Evolutionary conservation across 371 early-diverging fungal genomes (phyloP), one percentile per base, ranked within the genome.

Genomic region (Conidiobolus incongruus): DNA sequence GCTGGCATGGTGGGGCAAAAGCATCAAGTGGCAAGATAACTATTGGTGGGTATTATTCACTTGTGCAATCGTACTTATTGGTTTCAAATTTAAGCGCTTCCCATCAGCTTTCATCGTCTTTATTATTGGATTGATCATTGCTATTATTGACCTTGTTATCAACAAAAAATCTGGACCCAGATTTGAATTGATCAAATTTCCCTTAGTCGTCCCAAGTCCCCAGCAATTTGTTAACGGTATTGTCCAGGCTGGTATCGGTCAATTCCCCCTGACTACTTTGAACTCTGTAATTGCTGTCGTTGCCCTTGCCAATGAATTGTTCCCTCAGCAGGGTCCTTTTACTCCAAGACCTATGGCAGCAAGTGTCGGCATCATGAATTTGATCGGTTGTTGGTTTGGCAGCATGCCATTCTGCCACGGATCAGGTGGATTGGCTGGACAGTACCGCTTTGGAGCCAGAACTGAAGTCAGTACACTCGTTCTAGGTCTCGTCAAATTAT

Each of bases 391-490:
- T 50, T 81, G 81, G 73, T 80, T 87, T 54, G 88, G 87, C 2
- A 74, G 77, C 3, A 68, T 80, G 53, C 87, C 91, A 2, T 81
- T 70, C 50, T 87, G 85, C 44, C 80, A 77, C 47, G 77, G 83
- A 17, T 77, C 84, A 6, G 91, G 91, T 17, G 91, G 91, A 8
- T 58, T 90, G 26, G 88, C 87, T 12, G 91, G 80, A 8, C 91
- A 90, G 55, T 85, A 86, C 55, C 79, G 84, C 1, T 90, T 87
- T 53, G 91, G 91, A 26, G 88, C 91, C 17, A 72, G 91, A 33
- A 65, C 83, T 0, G 86, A 75, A 43, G 69, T 78, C 12, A 77
- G 81, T 33, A 64, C 87, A 36, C 62, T 81, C 20, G 28, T 84
- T 35, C 62, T 90, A 8, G 91, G 91, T 10, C 12, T 61, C 2